Base-by-base conservation (phyloP, 495 filamentous ascomycete species). In the Trichoderma orchidacearum region DNA sequence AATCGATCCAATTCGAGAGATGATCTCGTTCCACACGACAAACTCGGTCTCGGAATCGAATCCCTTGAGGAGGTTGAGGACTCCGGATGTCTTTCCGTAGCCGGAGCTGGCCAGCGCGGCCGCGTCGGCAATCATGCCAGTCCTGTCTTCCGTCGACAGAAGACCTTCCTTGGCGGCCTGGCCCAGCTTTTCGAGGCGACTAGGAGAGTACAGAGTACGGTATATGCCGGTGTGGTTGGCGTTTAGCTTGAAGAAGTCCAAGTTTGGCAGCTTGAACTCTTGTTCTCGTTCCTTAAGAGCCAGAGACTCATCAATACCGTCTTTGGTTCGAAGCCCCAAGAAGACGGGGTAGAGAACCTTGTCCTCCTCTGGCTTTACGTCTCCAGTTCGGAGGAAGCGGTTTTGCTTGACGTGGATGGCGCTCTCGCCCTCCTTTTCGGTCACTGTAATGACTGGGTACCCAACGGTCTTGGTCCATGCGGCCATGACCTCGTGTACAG, bases 191-290 rank as follows among this genome's bases (percentile, higher is more conserved):
- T 76, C 80, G 31, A 98, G 79, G 21, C 90, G 81, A 31, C 76
- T 74, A 38, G 88, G 82, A 9, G 93, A 86, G 62, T 95, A 94
- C 67, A 94, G 95, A 27, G 90, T 92, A 38, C 92, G 78, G 68
- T 95, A 98, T 72, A 96, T 95, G 9, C 90, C 93, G 51, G 83
- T 85, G 55, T 92, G 85, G 55, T 90, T 80, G 56, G 82, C 80
- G 69, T 98, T 98, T 61, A 96, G 72, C 75, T 95, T 95, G 69
- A 96, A 98, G 63, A 94, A 94, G 60, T 89, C 83, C 57, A 96
- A 65, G 35, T 84, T 82, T 27, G 78, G 75, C 58, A 97, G 75
- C 5, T 80, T 88, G 25, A 86, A 80, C 59, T 85, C 75, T 67
- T 87, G 96, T 25, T 77, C 71, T 0, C 83, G 85, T 15, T 97